Evolutionary conservation across 371 early-diverging fungal genomes (phyloP), one percentile per base, ranked within the genome.

Genomic region (Mucor plumbeus): DNA sequence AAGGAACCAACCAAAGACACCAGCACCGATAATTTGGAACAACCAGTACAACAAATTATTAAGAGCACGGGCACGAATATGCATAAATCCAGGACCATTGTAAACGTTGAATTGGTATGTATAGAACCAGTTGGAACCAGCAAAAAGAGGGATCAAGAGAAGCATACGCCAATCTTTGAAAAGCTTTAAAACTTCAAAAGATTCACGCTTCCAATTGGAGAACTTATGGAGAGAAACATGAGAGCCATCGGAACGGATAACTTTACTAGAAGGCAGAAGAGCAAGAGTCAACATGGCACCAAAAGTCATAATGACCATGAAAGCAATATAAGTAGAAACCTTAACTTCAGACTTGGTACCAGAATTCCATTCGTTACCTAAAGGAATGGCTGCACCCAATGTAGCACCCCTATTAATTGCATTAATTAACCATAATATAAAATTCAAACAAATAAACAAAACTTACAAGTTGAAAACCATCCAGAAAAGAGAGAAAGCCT

Each of bases 41-140:
- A 78, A 64, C 91, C 91, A 91, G 80, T 91, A 91, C 35, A 86
- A 71, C 53, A 85, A 68, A 55, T 88, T 87, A 77, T 92, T 92
- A 64, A 92, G 82, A 7, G 75, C 72, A 40, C 90, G 84, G 19
- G 90, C 82, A 43, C 90, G 88, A 59, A 81, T 55, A 17, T 77
- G 77, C 75, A 90, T 88, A 70, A 74, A 81, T 53, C 67, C 57
- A 59, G 70, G 73, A 40, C 70, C 75, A 43, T 78, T 78, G 57
- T 68, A 74, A 31, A 65, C 69, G 8, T 74, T 61, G 70, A 72
- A 77, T 59, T 91, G 91, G 73, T 91, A 92, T 31, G 88, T 84
- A 77, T 91, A 91, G 81, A 90, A 84, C 83, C 88, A 91, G 78
- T 92, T 92, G 69, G 90, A 88, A 33, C 87, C 76, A 65, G 88